A percentile compares a stretch with the other conserved stretches of the same genome.
phyloP scores from a whole-genome alignment of 495 filamentous ascomycete species.

The Hypoxylon fragiforme region DNA sequence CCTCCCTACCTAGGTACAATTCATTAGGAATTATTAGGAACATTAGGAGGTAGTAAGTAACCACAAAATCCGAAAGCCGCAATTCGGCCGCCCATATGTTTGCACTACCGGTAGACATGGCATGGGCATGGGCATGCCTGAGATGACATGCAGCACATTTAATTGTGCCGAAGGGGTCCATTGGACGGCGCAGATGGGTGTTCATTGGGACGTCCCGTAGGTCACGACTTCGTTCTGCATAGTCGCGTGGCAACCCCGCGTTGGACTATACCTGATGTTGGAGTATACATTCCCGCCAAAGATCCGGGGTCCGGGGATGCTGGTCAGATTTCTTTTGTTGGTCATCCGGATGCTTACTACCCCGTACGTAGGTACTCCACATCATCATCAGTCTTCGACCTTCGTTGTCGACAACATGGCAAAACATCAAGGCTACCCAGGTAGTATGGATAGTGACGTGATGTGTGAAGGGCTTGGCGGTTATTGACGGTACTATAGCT shows the following conservation, averaged over 20 bases:
- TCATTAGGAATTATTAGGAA: too few relatives aligned
- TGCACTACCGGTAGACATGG: not conserved
- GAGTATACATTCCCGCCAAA: conserved; percentile 21
- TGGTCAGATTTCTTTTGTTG: not conserved
- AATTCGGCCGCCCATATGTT: conserved; percentile 6
- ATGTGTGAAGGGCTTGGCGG: too few relatives aligned
- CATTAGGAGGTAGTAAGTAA: too few relatives aligned
- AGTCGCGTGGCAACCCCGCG: conserved; percentile 34
- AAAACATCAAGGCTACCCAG: too few relatives aligned
- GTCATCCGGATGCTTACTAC: conserved; percentile 4
- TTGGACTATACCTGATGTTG: conserved; percentile 34
- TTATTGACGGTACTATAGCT: too few relatives aligned
- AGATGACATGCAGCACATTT: conserved; percentile 22
- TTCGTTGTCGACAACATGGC: too few relatives aligned
- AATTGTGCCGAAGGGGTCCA: conserved; percentile 4
- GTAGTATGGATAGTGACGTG: too few relatives aligned
- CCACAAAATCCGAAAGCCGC: conserved; percentile 10
- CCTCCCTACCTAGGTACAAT: too few relatives aligned
- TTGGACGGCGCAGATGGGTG: not conserved
- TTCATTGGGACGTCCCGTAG: conserved; percentile 11
- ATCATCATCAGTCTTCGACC: too few relatives aligned
- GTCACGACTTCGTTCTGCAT: conserved; percentile 28
- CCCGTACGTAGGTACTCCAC: conserved; percentile 5
- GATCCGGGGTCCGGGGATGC: conserved; percentile 15
- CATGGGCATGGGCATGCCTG: not conserved